A percentile compares a stretch with the other conserved stretches of the same genome.
Conservation (phyloP, 352 stramenopile genomes). For the Aphanomyces euteiches region DNA sequence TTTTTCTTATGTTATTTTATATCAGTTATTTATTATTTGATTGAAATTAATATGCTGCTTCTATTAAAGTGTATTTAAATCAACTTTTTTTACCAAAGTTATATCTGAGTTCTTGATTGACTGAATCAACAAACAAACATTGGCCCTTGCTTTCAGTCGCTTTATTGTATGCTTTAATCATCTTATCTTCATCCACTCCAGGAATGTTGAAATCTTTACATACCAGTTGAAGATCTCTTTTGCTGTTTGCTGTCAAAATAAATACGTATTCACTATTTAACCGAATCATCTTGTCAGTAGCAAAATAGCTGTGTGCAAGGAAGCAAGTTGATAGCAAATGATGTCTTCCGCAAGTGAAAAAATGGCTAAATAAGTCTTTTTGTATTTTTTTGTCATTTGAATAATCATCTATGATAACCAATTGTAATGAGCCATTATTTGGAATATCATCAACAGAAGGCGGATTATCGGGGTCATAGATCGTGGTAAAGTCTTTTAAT, state of each 20-base stretch:
- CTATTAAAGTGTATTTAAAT: not conserved
- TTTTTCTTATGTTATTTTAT: not conserved
- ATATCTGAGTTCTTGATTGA: conserved; percentile 19
- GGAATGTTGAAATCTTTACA: conserved; percentile 36
- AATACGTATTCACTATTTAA: conserved; percentile 35
- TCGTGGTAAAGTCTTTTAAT: too few species aligned
- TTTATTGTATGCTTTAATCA: conserved; percentile 35
- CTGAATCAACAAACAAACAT: conserved; percentile 27
- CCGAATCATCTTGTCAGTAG: conserved; percentile 41
- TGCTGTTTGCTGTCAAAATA: conserved; percentile 39
- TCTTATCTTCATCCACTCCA: conserved; percentile 25
- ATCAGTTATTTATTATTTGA: too few species aligned
- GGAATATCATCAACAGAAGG: conserved; percentile 37
- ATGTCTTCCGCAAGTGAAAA: conserved; percentile 36
- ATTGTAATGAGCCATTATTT: conserved; percentile 29
- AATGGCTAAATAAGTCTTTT: conserved; percentile 39
- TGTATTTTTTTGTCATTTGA: conserved; percentile 35
- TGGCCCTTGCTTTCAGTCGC: conserved; percentile 37
- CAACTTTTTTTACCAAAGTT: conserved; percentile 7
- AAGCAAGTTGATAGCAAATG: conserved; percentile 35
- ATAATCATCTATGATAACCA: conserved; percentile 40
- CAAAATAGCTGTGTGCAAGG: conserved; percentile 37
- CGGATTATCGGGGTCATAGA: not conserved
- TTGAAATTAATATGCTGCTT: too few species aligned
- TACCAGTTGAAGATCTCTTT: conserved; percentile 38